A percentile compares a stretch with the other conserved stretches of the same genome.
Evolutionary conservation across 805 yeast species (phyloP).

Genomic region (Candida rishiriensis): DNA sequence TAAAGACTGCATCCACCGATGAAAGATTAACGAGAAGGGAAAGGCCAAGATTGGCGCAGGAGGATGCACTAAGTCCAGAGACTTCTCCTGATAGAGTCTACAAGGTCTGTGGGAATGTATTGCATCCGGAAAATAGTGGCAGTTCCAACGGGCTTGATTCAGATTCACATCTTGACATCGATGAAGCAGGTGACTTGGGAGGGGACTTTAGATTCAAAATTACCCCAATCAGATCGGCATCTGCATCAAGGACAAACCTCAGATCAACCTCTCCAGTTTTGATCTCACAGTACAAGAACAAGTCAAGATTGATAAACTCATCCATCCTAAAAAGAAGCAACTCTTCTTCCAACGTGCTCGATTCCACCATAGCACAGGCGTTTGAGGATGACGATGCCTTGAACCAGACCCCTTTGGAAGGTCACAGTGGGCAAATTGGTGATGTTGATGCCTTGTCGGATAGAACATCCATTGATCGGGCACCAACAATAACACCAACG

Average conservation of each 20-base stretch:
- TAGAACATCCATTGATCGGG: too few species aligned
- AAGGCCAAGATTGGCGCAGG: slow-evolving; percentile 1
- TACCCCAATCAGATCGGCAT: slow-evolving; percentile 26
- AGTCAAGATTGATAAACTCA: slow-evolving; percentile 18
- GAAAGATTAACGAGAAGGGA: slow-evolving; percentile 1
- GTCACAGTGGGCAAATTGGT: too few species aligned
- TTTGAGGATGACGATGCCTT: slow-evolving; percentile 5
- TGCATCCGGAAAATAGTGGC: too few species aligned
- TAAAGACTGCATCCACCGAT: slow-evolving; percentile 6
- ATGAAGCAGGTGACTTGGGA: slow-evolving; percentile 22
- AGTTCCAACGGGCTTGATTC: too few species aligned
- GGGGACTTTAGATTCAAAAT: slow-evolving; percentile 25
- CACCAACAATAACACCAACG: not conserved
- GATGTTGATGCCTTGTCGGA: too few species aligned
- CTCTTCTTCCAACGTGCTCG: slow-evolving; percentile 19
- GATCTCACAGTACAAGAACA: slow-evolving; percentile 14
- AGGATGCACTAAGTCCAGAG: slow-evolving; percentile 6
- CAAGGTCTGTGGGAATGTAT: not conserved
- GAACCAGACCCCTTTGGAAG: not conserved
- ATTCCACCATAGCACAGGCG: slow-evolving; percentile 20
- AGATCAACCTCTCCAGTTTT: slow-evolving; percentile 20
- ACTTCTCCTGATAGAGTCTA: not conserved
- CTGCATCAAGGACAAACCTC: slow-evolving; percentile 15
- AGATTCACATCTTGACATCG: slow-evolving; percentile 2
- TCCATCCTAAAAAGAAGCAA: slow-evolving; percentile 19